Percentiles rank a stretch among this genome's conserved stretches.
Conservation (phyloP, 345 rosid species). For the Zanthoxylum bungeanum region DNA sequence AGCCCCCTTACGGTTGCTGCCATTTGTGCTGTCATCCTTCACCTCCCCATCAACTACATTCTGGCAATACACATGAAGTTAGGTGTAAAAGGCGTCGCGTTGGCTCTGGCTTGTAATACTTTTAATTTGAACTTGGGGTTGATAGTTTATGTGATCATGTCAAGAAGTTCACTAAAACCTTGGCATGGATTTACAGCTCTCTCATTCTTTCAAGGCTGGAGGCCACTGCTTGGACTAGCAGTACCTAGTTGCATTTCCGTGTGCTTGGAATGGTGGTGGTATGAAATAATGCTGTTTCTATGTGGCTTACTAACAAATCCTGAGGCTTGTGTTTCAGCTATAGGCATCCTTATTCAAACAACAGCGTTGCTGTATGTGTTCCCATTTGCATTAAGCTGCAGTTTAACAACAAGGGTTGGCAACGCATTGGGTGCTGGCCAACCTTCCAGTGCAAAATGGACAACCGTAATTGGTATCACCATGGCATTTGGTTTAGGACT, state of each 20-base stretch:
- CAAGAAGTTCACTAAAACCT: constrained; percentile 56
- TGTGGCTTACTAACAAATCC: constrained; percentile 75
- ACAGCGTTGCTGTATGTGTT: constrained; percentile 68
- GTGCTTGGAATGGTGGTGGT: constrained; percentile 98
- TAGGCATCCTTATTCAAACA: constrained; percentile 78
- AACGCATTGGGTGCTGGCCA: constrained; percentile 76
- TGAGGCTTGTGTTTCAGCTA: constrained; percentile 64
- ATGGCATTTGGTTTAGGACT: constrained; percentile 60
- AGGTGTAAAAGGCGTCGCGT: constrained; percentile 68
- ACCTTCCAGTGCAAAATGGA: constrained; percentile 62
- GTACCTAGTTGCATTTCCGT: constrained; percentile 72
- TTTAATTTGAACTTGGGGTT: constrained; percentile 70
- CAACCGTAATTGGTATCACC: constrained; percentile 54
- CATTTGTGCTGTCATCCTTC: constrained; percentile 54
- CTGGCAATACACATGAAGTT: constrained; percentile 50
- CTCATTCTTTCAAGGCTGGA: constrained; percentile 68
- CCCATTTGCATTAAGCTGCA: constrained; percentile 62
- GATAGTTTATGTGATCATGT: constrained; percentile 41
- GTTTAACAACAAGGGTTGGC: constrained; percentile 62
- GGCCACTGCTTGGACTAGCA: constrained; percentile 60
- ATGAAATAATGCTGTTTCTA: constrained; percentile 82
- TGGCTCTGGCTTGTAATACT: constrained; percentile 75
- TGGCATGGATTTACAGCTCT: constrained; percentile 60
- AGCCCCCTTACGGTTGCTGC: constrained; percentile 66
- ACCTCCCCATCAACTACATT: constrained; percentile 75